phyloP scores from a whole-genome alignment of 116 monocot genomes.

The Trichopus zeylanicus region DNA sequence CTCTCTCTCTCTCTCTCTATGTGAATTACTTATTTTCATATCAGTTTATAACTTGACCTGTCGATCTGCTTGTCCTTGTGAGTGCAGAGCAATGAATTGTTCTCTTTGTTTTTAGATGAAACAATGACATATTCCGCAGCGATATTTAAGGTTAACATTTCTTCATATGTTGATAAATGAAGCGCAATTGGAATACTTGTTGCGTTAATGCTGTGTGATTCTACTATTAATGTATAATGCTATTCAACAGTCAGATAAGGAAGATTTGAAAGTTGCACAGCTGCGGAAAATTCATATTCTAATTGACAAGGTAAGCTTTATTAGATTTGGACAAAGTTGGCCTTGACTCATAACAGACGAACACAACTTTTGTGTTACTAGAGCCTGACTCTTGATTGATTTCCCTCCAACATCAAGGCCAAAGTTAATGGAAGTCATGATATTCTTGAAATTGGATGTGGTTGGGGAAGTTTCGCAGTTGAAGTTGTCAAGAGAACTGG shows the following conservation, averaged over 20 bases:
- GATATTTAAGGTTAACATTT: slow-evolving; percentile 57
- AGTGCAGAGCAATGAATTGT: slow-evolving; percentile 87
- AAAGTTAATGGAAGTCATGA: slow-evolving; percentile 60
- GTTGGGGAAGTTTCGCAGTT: slow-evolving; percentile 92
- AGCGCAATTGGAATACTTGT: not conserved
- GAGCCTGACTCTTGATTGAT: slow-evolving; percentile 3
- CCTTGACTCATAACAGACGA: not conserved
- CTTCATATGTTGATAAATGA: not conserved
- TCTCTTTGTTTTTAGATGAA: slow-evolving; percentile 85
- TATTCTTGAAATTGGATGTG: slow-evolving; percentile 94
- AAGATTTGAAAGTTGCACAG: slow-evolving; percentile 78
- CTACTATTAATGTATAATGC: not conserved
- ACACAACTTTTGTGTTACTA: not conserved
- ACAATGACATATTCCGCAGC: slow-evolving; percentile 97
- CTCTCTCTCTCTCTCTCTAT: too few relatives aligned
- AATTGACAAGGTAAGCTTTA: slow-evolving; percentile 59
- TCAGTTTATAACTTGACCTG: not conserved
- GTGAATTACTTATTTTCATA: too few relatives aligned
- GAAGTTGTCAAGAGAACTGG: slow-evolving; percentile 74
- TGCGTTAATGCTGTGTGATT: not conserved
- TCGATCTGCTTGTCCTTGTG: slow-evolving; percentile 3
- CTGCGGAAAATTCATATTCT: slow-evolving; percentile 66
- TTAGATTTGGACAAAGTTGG: not conserved
- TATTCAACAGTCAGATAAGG: slow-evolving; percentile 21
- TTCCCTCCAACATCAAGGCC: slow-evolving; percentile 40